Percentiles rank a stretch among this genome's conserved stretches.
Conservation (phyloP, 2,329 filamentous ascomycete genomes). For the Graphilbum ipis-grandicollis region DNA sequence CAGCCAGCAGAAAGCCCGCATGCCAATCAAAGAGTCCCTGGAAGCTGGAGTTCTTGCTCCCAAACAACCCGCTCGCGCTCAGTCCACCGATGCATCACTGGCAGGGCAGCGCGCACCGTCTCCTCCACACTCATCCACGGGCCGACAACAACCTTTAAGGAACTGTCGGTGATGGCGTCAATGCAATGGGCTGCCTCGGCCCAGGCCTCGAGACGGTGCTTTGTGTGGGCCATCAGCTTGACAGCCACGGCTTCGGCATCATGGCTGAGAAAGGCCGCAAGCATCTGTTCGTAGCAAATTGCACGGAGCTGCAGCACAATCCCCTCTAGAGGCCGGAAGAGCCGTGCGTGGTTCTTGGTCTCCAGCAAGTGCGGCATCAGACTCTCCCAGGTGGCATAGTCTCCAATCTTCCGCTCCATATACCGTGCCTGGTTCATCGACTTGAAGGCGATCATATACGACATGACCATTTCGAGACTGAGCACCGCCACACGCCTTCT, state of each 20-base stretch:
- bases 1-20: neutral
- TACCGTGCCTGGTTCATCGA: conserved; percentile 26
- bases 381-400: conserved; percentile 23
- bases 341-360: conserved; percentile 20
- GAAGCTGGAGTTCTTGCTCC: conserved; percentile 12
- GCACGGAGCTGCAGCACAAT: conserved; percentile 26
- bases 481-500: conserved; percentile 24
- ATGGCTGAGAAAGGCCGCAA: conserved; percentile 11
- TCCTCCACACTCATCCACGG: conserved; percentile 29
- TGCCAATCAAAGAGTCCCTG: neutral
- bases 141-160: conserved; percentile 15
- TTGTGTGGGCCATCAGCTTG: conserved; percentile 10
- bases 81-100: conserved; percentile 25
- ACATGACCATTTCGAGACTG: conserved; percentile 30
- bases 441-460: conserved; percentile 37
- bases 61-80: conserved; percentile 27
- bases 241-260: conserved; percentile 16
- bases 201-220: conserved; percentile 13
- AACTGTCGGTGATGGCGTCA: conserved; percentile 15
- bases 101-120: conserved; percentile 19
- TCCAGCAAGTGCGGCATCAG: conserved; percentile 27
- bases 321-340: conserved; percentile 18
- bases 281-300: conserved; percentile 25
- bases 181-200: conserved; percentile 12
- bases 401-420: conserved; percentile 24